Base-by-base conservation (phyloP, 768 basidiomycete species). In the Podaxis sp. region DNA sequence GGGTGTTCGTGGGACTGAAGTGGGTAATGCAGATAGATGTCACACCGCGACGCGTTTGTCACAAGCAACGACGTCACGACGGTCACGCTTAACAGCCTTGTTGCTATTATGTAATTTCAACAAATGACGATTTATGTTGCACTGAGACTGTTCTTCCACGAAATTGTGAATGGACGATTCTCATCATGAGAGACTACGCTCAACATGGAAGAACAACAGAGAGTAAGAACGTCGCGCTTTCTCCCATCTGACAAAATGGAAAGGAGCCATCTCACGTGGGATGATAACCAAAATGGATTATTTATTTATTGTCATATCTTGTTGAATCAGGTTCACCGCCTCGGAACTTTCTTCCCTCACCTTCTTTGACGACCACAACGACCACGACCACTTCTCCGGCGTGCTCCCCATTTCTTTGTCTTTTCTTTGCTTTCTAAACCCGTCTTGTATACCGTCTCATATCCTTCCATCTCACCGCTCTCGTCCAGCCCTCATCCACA, bases 361-460 rank as follows among this genome's bases (percentile, higher is more conserved):
- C 48, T 55, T 47, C 48, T 55, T 47, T 59, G 61, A 66, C 65
- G 38, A 59, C 61, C 25, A 63, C 64, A 46, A 66, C 67, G 69
- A 69, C 67, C 47, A 64, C 58, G 59, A 63, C 64, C 53, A 66
- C 69, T 64, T 66, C 57, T 60, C 55, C 56, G 51, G 51, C 37
- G 36, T 42, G 32, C 46, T 37, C 25, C 23, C 27, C 46, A 9
- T 48, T 48, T 50, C n/a, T 40, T 56, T 46, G 32, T 14, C 25
- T 23, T 57, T 58, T 44, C 37, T 38, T 14, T 47, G 35, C 32
- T 50, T 51, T 61, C 44, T 58, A 18, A 23, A 16, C 18, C 27
- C 35, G 18, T 46, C 40, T 28, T 36, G 47, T 27, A 16, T 36
- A 35, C 40, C 37, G 14, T 35, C 40, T 36, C 23, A 16, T 35